Evolutionary conservation across 768 basidiomycete species (phyloP), one percentile per base, ranked within the genome.

Genomic region (Strobilomyces dryophilus): DNA sequence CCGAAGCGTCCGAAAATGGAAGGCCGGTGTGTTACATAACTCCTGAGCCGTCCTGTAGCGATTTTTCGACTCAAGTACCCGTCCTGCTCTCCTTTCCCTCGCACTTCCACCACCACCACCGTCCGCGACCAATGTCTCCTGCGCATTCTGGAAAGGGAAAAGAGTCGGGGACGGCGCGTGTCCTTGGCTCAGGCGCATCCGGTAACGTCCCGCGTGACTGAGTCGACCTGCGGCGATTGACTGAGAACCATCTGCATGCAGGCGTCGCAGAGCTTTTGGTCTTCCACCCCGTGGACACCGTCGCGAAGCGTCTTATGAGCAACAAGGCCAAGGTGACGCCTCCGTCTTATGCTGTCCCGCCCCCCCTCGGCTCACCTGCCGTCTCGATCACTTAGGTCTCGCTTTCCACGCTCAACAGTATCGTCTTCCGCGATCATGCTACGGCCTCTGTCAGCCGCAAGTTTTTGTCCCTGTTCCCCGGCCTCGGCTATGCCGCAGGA

Each of bases 271-370:
- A 99, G 76, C 79, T 99, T 49, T 73, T 97, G 60, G 83, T 98
- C 18, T 97, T 98, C 75, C 94, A 97, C 68, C 94, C 94, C 18
- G 90, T 93, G 21, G 94, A 99, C 73, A 99, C 97, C 1, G 85
- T 98, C 50, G 93, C 97, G n/a, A 99, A 99, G 72, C 87, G 95
- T 34, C 71, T 99, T 48, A 99, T 99, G 95, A 95, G 92, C 70
- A 97, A 98, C 82, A 94, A 94, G 76, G 77, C 79, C 56, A 89
- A 88, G 79, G 91, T 85, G 52, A 8, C 14, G 14, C 20, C n/a
- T 4, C 36, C 10, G 10, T 5, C 40, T 24, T 15, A 4, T 29
- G 11, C 18, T 15, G 1, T 37, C 18, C 9, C 40, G 21, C 36
- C 20, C 24, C 24, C 24, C 39, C 12, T 35, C 41, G 11, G 3